phyloP scores from a whole-genome alignment of 768 basidiomycete genomes.

The Myochromella boudieri region DNA sequence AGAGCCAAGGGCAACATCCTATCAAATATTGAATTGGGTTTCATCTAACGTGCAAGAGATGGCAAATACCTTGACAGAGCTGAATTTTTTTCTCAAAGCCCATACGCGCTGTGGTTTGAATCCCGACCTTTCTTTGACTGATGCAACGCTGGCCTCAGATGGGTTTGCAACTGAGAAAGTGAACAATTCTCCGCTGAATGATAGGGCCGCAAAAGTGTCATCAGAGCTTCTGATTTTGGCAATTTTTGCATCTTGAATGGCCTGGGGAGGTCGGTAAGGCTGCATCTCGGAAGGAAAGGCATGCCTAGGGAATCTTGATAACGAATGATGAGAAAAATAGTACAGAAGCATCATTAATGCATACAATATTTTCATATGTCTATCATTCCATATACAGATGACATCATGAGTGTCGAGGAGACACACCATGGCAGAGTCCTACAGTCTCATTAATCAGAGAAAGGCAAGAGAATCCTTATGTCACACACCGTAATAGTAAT shows the following conservation, averaged over 20 bases:
- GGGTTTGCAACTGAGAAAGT: constrained; percentile 58
- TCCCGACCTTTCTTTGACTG: constrained; percentile 29
- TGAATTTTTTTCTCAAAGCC: constrained; percentile 85
- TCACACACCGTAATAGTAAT: constrained; percentile 71
- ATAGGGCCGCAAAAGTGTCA: constrained; percentile 78
- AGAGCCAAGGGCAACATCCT: constrained; percentile 87
- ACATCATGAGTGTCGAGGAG: constrained; percentile 81
- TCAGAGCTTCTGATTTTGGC: constrained; percentile 80
- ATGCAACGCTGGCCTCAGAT: constrained; percentile 29
- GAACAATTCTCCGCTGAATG: constrained; percentile 88
- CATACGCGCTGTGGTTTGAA: constrained; percentile 89
- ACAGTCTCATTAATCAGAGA: not conserved
- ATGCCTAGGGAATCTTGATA: constrained; percentile 68
- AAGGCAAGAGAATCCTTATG: not conserved
- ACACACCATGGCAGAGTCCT: constrained; percentile 85
- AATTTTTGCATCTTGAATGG: constrained; percentile 67
- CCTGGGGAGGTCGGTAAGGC: constrained; percentile 82
- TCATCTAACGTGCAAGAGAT: not conserved
- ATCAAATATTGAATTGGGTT: not conserved
- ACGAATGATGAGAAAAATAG: not conserved
- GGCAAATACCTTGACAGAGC: constrained; percentile 66
- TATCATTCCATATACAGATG: constrained; percentile 77
- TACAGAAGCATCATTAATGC: constrained; percentile 14
- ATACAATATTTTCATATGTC: constrained; percentile 72
- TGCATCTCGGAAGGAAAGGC: constrained; percentile 74